Conservation (phyloP, 805 yeast genomes). For the Candida sphagnicola region DNA sequence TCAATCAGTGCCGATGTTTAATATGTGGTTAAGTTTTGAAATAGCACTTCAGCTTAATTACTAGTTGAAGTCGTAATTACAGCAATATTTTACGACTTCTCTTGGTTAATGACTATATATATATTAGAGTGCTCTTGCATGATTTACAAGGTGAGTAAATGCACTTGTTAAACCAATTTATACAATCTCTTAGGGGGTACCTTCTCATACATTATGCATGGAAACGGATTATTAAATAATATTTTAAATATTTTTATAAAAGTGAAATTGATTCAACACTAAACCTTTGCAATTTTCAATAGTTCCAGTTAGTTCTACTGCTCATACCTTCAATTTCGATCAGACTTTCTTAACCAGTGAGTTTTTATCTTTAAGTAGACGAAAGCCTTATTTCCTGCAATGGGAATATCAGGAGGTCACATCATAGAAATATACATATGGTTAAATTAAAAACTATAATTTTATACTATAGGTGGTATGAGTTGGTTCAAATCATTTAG, state of each 20-base stretch:
- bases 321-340: conserved; percentile 10
- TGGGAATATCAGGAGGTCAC: too few relatives aligned
- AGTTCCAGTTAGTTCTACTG: conserved; percentile 35
- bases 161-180: conserved; percentile 41
- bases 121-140: conserved; percentile 11
- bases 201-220: conserved; percentile 87
- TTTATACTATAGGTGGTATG: too few relatives aligned
- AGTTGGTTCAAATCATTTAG: conserved; percentile 35
- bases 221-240: conserved; percentile 85
- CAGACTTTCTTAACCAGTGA: conserved; percentile 24
- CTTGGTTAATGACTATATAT: conserved; percentile 9
- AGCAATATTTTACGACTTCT: too few relatives aligned
- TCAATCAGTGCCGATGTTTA: too few relatives aligned
- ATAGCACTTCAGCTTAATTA: too few relatives aligned
- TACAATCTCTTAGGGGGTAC: conserved; percentile 84
- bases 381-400: too few relatives aligned
- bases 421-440: too few relatives aligned
- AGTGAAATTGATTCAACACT: conserved; percentile 73
- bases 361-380: too few relatives aligned
- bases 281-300: conserved; percentile 55
- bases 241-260: conserved; percentile 64
- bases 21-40: too few relatives aligned
- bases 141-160: conserved; percentile 27
- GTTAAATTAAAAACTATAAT: too few relatives aligned
- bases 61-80: too few relatives aligned